Percentiles rank a stretch among this genome's conserved stretches.
Evolutionary conservation across 2,329 filamentous ascomycete species (phyloP).

Genomic region (Didymella exigua): DNA sequence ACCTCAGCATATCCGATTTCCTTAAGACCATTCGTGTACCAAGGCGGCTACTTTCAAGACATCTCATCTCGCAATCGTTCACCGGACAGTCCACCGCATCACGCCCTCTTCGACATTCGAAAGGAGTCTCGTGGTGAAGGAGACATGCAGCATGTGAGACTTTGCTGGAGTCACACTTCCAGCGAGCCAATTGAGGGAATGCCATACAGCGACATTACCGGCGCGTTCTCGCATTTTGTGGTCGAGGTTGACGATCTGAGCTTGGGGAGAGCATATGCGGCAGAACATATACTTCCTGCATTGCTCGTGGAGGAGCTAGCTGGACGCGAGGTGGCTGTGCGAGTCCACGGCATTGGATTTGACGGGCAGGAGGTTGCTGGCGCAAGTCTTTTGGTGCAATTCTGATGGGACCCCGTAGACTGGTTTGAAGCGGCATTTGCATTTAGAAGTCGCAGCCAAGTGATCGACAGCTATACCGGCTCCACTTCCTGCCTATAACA

Average conservation of each 20-base stretch:
- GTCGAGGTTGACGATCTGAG: constrained; percentile 29
- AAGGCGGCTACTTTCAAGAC: not conserved
- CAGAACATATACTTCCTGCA: constrained; percentile 30
- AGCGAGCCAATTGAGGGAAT: constrained; percentile 8
- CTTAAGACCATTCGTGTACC: not conserved
- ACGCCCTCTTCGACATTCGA: constrained; percentile 1
- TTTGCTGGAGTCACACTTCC: constrained; percentile 32
- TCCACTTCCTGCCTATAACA: not conserved
- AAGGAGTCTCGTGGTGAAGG: constrained; percentile 13
- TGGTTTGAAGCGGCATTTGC: not conserved
- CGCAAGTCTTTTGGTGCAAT: not conserved
- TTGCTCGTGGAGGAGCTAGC: constrained; percentile 17
- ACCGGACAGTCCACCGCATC: not conserved
- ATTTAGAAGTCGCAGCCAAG: not conserved
- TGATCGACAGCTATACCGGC: not conserved
- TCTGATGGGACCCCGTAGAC: not conserved
- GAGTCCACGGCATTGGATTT: constrained; percentile 37
- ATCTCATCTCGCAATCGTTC: not conserved
- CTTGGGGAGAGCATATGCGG: constrained; percentile 38
- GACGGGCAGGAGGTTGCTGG: constrained; percentile 30
- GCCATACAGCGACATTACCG: constrained; percentile 43
- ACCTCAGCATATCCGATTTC: not conserved
- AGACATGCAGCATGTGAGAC: constrained; percentile 28
- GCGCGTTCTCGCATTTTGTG: constrained; percentile 43
- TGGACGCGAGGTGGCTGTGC: constrained; percentile 17